Conservation (phyloP, 1,139 yeast genomes). For the Sugiyamaella castrensis region DNA sequence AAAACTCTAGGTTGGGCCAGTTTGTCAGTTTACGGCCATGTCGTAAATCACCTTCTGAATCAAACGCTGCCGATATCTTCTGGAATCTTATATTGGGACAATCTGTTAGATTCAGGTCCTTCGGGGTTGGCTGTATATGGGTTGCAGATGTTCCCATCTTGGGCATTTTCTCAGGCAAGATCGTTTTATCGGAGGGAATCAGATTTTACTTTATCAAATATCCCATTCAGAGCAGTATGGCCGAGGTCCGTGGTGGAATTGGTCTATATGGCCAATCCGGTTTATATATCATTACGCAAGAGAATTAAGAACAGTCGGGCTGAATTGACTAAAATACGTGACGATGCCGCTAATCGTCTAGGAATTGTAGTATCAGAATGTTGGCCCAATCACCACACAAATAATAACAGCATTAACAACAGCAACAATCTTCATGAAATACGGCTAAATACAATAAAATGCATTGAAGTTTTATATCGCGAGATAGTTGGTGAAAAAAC, state of each 20-base stretch:
- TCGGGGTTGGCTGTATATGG: constrained; percentile 28
- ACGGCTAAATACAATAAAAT: neutral
- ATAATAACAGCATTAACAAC: too few relatives aligned
- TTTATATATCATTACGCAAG: constrained; percentile 8
- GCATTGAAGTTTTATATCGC: constrained; percentile 1
- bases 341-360: constrained; percentile 21
- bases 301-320: constrained; percentile 9
- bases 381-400: neutral
- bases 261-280: constrained; percentile 17
- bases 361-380: constrained; percentile 15
- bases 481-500: constrained; percentile 4
- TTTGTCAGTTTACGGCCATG: constrained; percentile 24
- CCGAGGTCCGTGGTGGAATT: constrained; percentile 14
- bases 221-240: constrained; percentile 13
- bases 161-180: constrained; percentile 12
- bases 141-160: constrained; percentile 29
- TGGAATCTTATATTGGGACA: constrained; percentile 38
- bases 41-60: constrained; percentile 30
- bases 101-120: constrained; percentile 27
- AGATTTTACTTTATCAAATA: constrained; percentile 11
- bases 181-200: constrained; percentile 5
- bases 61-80: constrained; percentile 35
- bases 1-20: constrained; percentile 19
- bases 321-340: constrained; percentile 13
- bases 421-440: neutral